Evolutionary conservation across 1,284 basidiomycete genomes (phyloP).

Genomic region (Phlebopus sp.): DNA sequence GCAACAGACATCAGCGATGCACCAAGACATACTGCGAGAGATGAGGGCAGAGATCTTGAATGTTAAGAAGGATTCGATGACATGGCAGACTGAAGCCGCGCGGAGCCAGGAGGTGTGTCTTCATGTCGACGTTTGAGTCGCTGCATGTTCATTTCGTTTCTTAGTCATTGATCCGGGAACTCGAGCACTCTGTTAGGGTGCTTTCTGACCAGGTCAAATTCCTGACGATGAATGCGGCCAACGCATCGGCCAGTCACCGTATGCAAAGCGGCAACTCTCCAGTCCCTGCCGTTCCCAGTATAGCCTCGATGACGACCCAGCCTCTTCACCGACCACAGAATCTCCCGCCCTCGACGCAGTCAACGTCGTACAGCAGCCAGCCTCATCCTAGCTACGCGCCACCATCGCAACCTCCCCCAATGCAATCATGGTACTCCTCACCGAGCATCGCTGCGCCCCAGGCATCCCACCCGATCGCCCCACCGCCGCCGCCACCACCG

Average conservation of each 20-base stretch:
- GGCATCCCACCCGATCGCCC: constrained; percentile 68
- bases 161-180: constrained; percentile 69
- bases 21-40: constrained; percentile 73
- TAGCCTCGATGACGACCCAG: constrained; percentile 26
- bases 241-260: constrained; percentile 28
- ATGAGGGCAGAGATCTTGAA: constrained; percentile 69
- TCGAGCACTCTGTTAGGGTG: constrained; percentile 69
- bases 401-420: constrained; percentile 39
- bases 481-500: constrained; percentile 57
- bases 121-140: neutral
- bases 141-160: constrained; percentile 7
- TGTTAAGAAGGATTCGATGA: constrained; percentile 71
- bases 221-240: constrained; percentile 54
- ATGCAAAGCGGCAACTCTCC: constrained; percentile 24
- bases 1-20: constrained; percentile 65
- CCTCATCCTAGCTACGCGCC: constrained; percentile 32
- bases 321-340: constrained; percentile 40
- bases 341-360: constrained; percentile 39
- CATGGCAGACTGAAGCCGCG: constrained; percentile 75
- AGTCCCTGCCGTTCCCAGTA: constrained; percentile 13
- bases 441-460: constrained; percentile 66
- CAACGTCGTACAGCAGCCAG: constrained; percentile 26
- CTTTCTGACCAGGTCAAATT: constrained; percentile 79
- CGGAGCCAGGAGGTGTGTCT: constrained; percentile 68
- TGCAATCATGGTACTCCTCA: constrained; percentile 57